Evolutionary conservation across 345 rosid genomes (phyloP), one percentile per base, ranked within the genome.

Genomic region (Physaria fendleri): DNA sequence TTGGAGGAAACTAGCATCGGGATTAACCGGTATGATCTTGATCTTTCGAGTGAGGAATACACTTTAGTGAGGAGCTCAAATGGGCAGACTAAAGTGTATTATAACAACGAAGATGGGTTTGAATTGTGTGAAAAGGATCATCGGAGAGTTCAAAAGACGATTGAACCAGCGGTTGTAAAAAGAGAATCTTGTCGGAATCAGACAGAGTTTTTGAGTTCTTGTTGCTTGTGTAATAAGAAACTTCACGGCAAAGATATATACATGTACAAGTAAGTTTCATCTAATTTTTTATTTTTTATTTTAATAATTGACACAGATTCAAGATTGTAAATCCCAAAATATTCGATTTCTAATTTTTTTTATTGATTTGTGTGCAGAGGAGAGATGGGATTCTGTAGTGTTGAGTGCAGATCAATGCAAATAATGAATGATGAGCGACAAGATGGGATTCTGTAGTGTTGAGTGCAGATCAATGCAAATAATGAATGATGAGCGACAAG

Each of bases 341-440:
- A 6, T n/a, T 41, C 38, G n/a, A n/a, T n/a, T n/a, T n/a, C n/a
- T n/a, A n/a, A n/a, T n/a, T 0, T 8, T 29, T 13, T 15, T 24
- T 17, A 1, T 35, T 64, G 18, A 15, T 15, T 34, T 41, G 25
- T 64, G 66, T 64, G 55, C 85, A 91, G 92, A 60, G 95, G 97
- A 29, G 98, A 91, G 75, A 87, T 79, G 49, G 98, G 77, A 13
- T 91, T 85, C 47, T 90, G 93, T 47, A 90, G 96, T 74, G 47
- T 44, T 5, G 96, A 85, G 59, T 91, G 98, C 51, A 70, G 95
- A 46, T 81, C 88, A 8, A 71, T 63, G 29, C 93, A 83, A 15
- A 84, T 88, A 55, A 71, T 49, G 75, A 69, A 62, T 22, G 92
- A 91, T 21, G 95, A 88, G 23, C n/a, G n/a, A n/a, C n/a, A n/a